Evolutionary conservation across 208 protist genomes (phyloP).

Genomic region (Naegleria gruberi): DNA sequence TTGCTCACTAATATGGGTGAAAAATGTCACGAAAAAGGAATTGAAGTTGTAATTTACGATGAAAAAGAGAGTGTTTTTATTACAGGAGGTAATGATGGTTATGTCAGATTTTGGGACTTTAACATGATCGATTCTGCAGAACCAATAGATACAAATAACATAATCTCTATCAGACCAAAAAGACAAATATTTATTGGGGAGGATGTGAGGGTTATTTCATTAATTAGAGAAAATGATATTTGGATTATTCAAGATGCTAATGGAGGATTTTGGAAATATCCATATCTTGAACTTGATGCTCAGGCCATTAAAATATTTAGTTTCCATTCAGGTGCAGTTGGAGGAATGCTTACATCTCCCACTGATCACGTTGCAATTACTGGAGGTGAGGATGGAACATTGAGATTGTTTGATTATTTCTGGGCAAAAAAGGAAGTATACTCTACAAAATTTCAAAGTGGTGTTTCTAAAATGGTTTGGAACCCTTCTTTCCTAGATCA

Average conservation of each 20-base stretch:
- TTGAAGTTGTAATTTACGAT: constrained; percentile 62
- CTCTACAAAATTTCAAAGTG: constrained; percentile 27
- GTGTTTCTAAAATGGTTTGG: constrained; percentile 30
- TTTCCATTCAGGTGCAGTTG: constrained; percentile 80
- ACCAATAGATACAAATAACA: constrained; percentile 57
- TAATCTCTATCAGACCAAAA: constrained; percentile 65
- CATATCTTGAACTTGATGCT: not conserved
- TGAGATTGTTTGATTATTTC: constrained; percentile 79
- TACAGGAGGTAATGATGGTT: constrained; percentile 87
- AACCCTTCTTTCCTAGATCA: constrained; percentile 37
- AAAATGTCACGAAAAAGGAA: constrained; percentile 61
- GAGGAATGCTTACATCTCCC: constrained; percentile 62
- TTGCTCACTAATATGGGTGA: constrained; percentile 58
- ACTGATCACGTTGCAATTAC: constrained; percentile 63
- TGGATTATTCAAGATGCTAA: constrained; percentile 73
- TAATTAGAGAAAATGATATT: constrained; percentile 46
- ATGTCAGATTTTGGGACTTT: constrained; percentile 83
- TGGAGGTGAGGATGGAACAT: constrained; percentile 73
- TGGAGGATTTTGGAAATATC: constrained; percentile 51
- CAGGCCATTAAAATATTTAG: constrained; percentile 22
- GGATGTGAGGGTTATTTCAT: constrained; percentile 52
- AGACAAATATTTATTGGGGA: constrained; percentile 53
- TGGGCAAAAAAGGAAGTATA: constrained; percentile 47
- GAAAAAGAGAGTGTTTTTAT: constrained; percentile 53
- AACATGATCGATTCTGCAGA: constrained; percentile 78